Percentiles rank a stretch among this genome's conserved stretches.
These are phyloP conservation scores for Suhomyces atakaporum DNA, from an alignment of 1,139 yeast species.

Conservation along the genomic window DNA sequence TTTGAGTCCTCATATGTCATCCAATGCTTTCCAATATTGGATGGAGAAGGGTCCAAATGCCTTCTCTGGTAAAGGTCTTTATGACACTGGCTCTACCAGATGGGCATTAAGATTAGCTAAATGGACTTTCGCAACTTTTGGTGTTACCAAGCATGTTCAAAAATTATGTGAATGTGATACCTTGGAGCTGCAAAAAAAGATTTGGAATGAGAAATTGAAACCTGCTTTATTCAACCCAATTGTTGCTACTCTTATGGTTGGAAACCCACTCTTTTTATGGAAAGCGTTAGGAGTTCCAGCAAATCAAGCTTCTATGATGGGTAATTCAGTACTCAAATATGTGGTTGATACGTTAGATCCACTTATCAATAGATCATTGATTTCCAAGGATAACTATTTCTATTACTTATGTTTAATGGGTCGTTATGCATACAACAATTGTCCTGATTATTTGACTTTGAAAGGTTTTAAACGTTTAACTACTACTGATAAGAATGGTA, in stretches of 20 bases:
- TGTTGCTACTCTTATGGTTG: slow-evolving; percentile 65
- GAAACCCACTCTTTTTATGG: slow-evolving; percentile 84
- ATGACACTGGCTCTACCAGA: slow-evolving; percentile 81
- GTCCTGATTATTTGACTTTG: slow-evolving; percentile 73
- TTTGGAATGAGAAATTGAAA: slow-evolving; percentile 64
- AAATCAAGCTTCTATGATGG: slow-evolving; percentile 81
- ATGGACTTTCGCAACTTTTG: slow-evolving; percentile 58
- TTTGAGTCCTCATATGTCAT: slow-evolving; percentile 70
- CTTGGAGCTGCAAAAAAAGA: slow-evolving; percentile 58
- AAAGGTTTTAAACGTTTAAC: slow-evolving; percentile 56
- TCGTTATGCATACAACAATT: slow-evolving; percentile 59
- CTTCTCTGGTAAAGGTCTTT: slow-evolving; percentile 64
- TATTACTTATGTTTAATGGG: slow-evolving; percentile 71
- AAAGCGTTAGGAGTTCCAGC: slow-evolving; percentile 86
- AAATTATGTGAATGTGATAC: slow-evolving; percentile 60
- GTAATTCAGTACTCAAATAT: slow-evolving; percentile 66
- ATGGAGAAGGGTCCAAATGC: slow-evolving; percentile 59
- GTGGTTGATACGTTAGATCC: slow-evolving; percentile 82
- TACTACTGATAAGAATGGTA: slow-evolving; percentile 28
- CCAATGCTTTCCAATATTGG: slow-evolving; percentile 84
- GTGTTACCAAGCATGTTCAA: slow-evolving; percentile 53
- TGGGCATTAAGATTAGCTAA: slow-evolving; percentile 78
- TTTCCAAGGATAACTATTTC: slow-evolving; percentile 75
- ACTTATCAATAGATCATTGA: slow-evolving; percentile 58
- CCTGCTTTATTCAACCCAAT: slow-evolving; percentile 73